Conservation (phyloP, 345 rosid genomes). For the Eutrema japonicum region DNA sequence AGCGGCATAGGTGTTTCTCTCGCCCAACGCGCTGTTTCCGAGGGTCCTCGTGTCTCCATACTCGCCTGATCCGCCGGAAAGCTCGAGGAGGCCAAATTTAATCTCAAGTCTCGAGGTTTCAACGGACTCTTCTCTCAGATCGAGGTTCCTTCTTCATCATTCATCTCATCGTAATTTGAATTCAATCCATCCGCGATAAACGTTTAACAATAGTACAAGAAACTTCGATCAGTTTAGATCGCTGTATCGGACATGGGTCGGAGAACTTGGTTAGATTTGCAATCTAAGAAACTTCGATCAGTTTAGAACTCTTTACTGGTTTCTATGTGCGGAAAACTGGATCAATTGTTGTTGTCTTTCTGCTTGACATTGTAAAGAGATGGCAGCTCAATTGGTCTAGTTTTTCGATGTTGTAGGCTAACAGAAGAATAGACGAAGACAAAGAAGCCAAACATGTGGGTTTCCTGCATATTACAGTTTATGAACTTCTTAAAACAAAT, state of each 20-base stretch:
- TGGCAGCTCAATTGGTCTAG: constrained; percentile 42
- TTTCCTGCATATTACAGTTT: constrained; percentile 35
- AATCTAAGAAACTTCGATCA: not conserved
- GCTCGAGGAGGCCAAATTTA: too few species aligned
- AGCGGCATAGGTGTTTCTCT: too few species aligned
- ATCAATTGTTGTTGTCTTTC: constrained; percentile 34
- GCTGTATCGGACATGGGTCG: not conserved
- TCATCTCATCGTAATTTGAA: too few species aligned
- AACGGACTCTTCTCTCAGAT: too few species aligned
- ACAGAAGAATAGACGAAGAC: constrained; percentile 66
- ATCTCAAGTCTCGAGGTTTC: too few species aligned
- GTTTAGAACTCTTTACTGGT: constrained; percentile 2
- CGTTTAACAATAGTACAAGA: not conserved
- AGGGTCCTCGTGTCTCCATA: too few species aligned
- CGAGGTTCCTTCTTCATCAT: too few species aligned
- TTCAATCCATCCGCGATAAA: too few species aligned
- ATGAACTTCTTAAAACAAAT: too few species aligned
- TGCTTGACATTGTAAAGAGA: constrained; percentile 33
- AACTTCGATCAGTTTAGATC: constrained; percentile 13
- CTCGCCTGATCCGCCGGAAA: too few species aligned
- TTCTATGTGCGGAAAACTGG: constrained; percentile 22
- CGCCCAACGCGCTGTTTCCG: too few species aligned
- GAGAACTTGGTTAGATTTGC: constrained; percentile 19
- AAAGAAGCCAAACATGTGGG: constrained; percentile 56
- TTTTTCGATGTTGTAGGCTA: constrained; percentile 71